Evolutionary conservation across 495 filamentous ascomycete species (phyloP), one percentile per base, ranked within the genome.

Genomic region (Entonaema liquescens): DNA sequence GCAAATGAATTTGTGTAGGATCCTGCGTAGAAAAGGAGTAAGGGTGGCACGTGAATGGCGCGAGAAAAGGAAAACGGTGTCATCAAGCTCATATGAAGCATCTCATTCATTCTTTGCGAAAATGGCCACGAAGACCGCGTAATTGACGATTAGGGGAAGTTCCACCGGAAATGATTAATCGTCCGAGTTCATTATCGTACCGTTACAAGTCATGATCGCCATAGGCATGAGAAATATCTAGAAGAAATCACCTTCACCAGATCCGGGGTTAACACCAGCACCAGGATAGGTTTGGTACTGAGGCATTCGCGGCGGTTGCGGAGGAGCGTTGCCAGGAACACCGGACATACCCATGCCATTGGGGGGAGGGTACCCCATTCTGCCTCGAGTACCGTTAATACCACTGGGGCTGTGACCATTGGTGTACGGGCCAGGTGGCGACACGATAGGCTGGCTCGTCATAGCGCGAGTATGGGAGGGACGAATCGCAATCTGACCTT

Each of bases 401-500:
- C 67, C 67, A 25, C 49, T 69, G 29, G 59, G 59, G 12, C 17
- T 17, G 44, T 67, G 52, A 26, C 75, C 76, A 29, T 77, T 77
- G 8, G 60, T 62, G 31, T 78, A 77, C 12, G 53, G 58, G 7
- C 71, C 73, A 12, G 70, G 21, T 54, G 64, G 61, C 8, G 71
- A 47, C 6, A 79, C 70, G 5, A 79, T 71, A 7, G 77, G 70
- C 62, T 74, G 76, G 50, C 64, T 77, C 29, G 76, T 55, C 70
- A 81, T 75, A 49, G 70, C 49, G 11, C 80, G 80, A 57, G 35
- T 67, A 59, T 78, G 74, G 19, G 68, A 29, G 15, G 79, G 70
- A 21, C 81, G 79, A 28, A 81, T 42, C 1, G 76, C 53, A 13
- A 83, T 76, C 70, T 85, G 83, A 17, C 79, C 79, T 38, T 79